Base-by-base conservation (phyloP, 306 rosid species). In the Pyrus pyrifolia region DNA sequence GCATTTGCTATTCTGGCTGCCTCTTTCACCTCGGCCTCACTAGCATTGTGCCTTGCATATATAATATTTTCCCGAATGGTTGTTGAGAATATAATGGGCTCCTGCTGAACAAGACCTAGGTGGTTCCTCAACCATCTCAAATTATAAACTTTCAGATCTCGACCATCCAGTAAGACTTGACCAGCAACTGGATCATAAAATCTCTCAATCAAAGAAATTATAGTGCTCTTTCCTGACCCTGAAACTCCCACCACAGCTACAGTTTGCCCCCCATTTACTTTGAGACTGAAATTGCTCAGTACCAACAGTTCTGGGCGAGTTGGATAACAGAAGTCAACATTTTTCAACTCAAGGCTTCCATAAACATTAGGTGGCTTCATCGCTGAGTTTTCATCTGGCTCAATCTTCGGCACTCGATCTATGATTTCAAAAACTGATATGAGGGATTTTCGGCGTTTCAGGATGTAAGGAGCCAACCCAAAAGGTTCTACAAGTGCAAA, bases 1-100 rank as follows among this genome's bases (percentile, higher is more conserved):
- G 99, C 99, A 81, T 96, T 96, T 52, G 99, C 99, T 74, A 96
- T 92, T 82, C 99, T 88, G 22, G 99, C 99, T 3, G 99, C 99
- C 90, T 92, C 99, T 80, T 96, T 96, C 27, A 96, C 87, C 88
- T 96, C 99, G 73, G 99, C 97, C 86, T 96, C 99, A 71, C 93
- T 92, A 78, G 99, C 99, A 86, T 89, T 96, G 73, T 96, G 99
- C 83, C 99, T 89, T 65, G 99, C 99, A 85, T 96, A 96, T 79
- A 96, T 89, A 53, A 96, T 96, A 79, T 96, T 96, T 85, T 96
- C 99, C 86, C 97, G 89, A 66, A 96, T 87, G 63, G 99, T 96
- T 61, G 98, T 96, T 40, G 99, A 96, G 85, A 96, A 96, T 73
- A 96, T 96, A 74, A 96, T 88, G 73, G 99, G 99, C 70, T 96